phyloP scores from a whole-genome alignment of 1,284 basidiomycete genomes.

The Prillingera fragicola region DNA sequence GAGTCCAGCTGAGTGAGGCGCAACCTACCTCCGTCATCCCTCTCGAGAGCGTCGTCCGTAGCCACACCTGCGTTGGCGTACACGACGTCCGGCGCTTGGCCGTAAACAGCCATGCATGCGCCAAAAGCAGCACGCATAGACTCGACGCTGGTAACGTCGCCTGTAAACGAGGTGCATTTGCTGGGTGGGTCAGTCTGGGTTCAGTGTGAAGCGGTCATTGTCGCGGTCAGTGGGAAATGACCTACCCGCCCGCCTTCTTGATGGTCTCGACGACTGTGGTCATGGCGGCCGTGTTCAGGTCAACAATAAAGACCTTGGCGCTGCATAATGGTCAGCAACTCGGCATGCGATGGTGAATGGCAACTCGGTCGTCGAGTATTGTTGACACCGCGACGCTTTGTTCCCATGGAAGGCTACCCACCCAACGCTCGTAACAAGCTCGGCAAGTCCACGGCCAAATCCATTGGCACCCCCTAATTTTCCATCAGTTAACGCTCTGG shows the following conservation, averaged over 20 bases:
- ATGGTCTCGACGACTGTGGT: not conserved
- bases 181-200: not conserved
- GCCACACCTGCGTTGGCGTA: slow-evolving; percentile 25
- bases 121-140: slow-evolving; percentile 13
- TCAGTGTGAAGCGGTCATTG: not conserved
- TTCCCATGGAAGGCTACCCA: slow-evolving; percentile 1
- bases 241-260: slow-evolving; percentile 3
- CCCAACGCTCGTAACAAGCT: slow-evolving; percentile 13
- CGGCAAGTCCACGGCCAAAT: slow-evolving; percentile 15
- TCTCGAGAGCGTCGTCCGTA: slow-evolving; percentile 16
- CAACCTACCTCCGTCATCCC: slow-evolving; percentile 17
- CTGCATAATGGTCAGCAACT: not conserved
- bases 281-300: slow-evolving; percentile 13
- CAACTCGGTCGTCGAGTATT: no score
- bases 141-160: slow-evolving; percentile 18
- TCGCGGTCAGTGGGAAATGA: not conserved
- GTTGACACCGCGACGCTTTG: no score
- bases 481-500: not conserved
- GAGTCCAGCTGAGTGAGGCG: not conserved
- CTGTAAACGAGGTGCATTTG: slow-evolving; percentile 3
- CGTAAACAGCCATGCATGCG: slow-evolving; percentile 12
- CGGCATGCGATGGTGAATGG: no score
- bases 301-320: slow-evolving; percentile 19
- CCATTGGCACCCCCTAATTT: slow-evolving; percentile 19
- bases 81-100: slow-evolving; percentile 21